Base-by-base conservation (phyloP, 2,329 filamentous ascomycete genomes). In the Scedosporium boydii region DNA sequence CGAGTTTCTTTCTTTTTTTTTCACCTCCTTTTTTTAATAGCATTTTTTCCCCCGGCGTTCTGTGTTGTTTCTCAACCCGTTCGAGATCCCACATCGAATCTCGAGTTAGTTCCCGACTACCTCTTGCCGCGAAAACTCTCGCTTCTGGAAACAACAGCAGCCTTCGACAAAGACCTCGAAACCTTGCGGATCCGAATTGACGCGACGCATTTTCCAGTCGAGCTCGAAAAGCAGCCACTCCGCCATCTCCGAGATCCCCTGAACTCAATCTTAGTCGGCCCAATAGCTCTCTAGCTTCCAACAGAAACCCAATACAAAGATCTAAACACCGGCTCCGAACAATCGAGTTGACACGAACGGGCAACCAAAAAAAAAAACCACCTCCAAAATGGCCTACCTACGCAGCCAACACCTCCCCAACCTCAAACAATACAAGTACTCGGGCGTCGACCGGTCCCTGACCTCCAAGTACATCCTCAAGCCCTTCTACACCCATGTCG, bases 351-450 rank as follows among this genome's bases (percentile, higher is more conserved):
- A 38, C 44, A 14, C 44, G 44, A 48, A 48, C 16, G 7, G n/a
- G 44, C 6, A 23, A 48, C 16, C 14, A 1, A n/a, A 48, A 1
- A 16, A 3, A 27, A 27, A 29, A 29, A 29, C 27, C 27, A 29
- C 27, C 14, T 3, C 44, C 29, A 44, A 80, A 62, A 97, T 97
- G 92, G 93, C 95, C 65, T 98, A 98, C 82, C 92, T 99, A 65
- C 91, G 95, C 67, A 90, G 96, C 77, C 87, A 93, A 71, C 87
- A 91, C 77, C 87, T 99, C 66, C 87, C 89, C 46, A 91, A 90
- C 73, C 86, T 99, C 69, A 90, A 90, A 76, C 84, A 93, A 76
- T 99, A 99, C 86, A 95, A 96, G 77, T 99, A 99, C 82, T 91
- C 89, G 48, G 85, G 86, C 63, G 90, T 98, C 70, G 95, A 99